These are phyloP conservation scores for Agapanthus africanus DNA, from an alignment of 106 monocot species.

Conservation along the genomic window DNA sequence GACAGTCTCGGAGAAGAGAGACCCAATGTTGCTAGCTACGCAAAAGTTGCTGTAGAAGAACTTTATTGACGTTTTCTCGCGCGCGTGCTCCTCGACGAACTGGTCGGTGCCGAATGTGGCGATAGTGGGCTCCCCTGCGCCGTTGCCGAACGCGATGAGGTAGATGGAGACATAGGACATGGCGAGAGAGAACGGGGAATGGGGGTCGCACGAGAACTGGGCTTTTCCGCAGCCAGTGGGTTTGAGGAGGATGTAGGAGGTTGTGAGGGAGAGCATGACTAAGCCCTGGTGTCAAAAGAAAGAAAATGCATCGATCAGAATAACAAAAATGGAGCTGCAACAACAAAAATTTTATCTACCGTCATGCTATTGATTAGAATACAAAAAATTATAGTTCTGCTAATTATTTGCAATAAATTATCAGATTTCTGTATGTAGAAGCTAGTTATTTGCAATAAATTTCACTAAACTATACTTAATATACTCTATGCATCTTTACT, in stretches of 20 bases:
- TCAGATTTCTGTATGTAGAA: too few relatives aligned
- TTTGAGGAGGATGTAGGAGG: constrained; percentile 13
- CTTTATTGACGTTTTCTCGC: constrained; percentile 1
- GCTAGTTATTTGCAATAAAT: too few relatives aligned
- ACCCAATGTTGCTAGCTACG: constrained; percentile 19
- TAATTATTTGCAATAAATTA: too few relatives aligned
- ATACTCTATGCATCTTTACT: too few relatives aligned
- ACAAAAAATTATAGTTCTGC: too few relatives aligned
- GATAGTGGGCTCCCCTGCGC: constrained; percentile 13
- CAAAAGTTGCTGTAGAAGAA: constrained; percentile 25
- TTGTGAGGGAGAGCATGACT: constrained; percentile 15
- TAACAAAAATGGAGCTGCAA: too few relatives aligned
- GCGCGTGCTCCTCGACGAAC: constrained; percentile 14
- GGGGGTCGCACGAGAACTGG: constrained; percentile 6
- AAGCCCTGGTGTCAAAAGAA: constrained; percentile 6
- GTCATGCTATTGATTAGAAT: too few relatives aligned
- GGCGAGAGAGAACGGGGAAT: neutral
- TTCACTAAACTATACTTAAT: too few relatives aligned
- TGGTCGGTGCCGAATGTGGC: constrained; percentile 17
- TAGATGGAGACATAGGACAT: constrained; percentile 26
- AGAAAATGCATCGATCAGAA: neutral
- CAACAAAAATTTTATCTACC: too few relatives aligned
- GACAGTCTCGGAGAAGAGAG: constrained; percentile 15
- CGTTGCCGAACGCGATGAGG: constrained; percentile 19
- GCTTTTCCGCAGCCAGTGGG: constrained; percentile 13